Percentiles rank a stretch among this genome's conserved stretches.
Conservation (phyloP, 164 flowering plant genomes). For the Amborella trichopoda region DNA sequence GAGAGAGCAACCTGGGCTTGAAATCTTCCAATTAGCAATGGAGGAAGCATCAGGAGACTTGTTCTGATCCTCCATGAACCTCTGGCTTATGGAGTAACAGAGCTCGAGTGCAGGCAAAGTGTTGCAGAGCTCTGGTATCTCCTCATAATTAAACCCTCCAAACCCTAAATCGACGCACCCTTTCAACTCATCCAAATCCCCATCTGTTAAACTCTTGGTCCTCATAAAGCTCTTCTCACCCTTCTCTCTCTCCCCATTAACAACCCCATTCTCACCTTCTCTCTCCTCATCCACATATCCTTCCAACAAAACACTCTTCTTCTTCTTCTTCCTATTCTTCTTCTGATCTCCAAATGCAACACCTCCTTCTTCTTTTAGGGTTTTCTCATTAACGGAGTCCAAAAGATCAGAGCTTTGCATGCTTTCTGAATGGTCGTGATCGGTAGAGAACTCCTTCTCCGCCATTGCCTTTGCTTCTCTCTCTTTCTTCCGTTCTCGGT, state of each 20-base stretch:
- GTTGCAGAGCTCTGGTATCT: slow-evolving; percentile 82
- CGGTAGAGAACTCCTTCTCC: no score
- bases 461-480: no score
- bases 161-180: slow-evolving; percentile 88
- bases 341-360: no score
- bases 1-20: slow-evolving; percentile 92
- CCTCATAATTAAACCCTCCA: slow-evolving; percentile 65
- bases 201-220: slow-evolving; percentile 71
- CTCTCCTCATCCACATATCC: slow-evolving; percentile 40
- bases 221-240: slow-evolving; percentile 17
- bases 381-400: no score
- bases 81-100: slow-evolving; percentile 82
- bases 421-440: no score
- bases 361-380: no score
- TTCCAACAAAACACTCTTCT: slow-evolving; percentile 55
- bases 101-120: slow-evolving; percentile 87
- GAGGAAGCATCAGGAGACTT: slow-evolving; percentile 25
- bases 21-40: slow-evolving; percentile 80
- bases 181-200: slow-evolving; percentile 67
- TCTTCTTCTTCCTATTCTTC: slow-evolving; percentile 29
- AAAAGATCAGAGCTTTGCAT: no score
- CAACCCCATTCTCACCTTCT: background rate
- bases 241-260: slow-evolving; percentile 2
- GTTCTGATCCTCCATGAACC: slow-evolving; percentile 51
- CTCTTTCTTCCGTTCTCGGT: no score